These are phyloP conservation scores for Aspergillus heteromorphus DNA, from an alignment of 495 filamentous ascomycete species.

Conservation along the genomic window DNA sequence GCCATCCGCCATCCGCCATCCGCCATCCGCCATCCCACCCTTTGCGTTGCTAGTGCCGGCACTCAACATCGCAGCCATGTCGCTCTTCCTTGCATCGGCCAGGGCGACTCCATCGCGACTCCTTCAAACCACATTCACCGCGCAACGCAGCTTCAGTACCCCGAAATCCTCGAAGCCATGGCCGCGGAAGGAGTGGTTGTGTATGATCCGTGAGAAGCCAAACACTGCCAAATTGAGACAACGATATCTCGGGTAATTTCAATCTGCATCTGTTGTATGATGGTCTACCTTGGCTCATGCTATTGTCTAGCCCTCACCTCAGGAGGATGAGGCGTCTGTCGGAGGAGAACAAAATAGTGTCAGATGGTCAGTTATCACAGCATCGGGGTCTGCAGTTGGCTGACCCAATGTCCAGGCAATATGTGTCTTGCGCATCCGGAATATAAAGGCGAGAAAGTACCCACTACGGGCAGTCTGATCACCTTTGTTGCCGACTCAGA, in stretches of 20 bases:
- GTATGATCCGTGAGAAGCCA: slow-evolving; percentile 20
- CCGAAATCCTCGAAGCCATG: slow-evolving; percentile 2
- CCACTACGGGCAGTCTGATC: slow-evolving; percentile 61
- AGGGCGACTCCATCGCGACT: background rate
- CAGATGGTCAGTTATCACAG: too few relatives aligned
- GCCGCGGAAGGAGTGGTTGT: too few relatives aligned
- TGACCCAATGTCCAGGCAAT: too few relatives aligned
- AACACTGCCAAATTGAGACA: slow-evolving; percentile 10
- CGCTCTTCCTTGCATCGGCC: background rate
- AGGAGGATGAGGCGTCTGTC: too few relatives aligned
- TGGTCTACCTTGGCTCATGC: background rate
- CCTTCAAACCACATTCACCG: background rate
- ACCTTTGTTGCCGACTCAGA: slow-evolving; percentile 53
- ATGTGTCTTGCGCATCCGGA: slow-evolving; percentile 52
- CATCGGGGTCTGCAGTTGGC: too few relatives aligned
- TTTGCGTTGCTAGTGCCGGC: too few relatives aligned
- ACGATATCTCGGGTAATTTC: background rate
- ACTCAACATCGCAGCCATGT: too few relatives aligned
- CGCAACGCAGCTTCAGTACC: background rate
- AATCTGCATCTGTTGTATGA: background rate
- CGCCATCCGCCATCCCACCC: too few relatives aligned
- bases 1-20: too few relatives aligned
- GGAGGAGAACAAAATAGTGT: too few relatives aligned
- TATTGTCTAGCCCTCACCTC: too few relatives aligned
- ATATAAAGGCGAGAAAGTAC: slow-evolving; percentile 50